Base-by-base conservation (phyloP, 2,329 filamentous ascomycete genomes). In the Leptodontidium sp. region DNA sequence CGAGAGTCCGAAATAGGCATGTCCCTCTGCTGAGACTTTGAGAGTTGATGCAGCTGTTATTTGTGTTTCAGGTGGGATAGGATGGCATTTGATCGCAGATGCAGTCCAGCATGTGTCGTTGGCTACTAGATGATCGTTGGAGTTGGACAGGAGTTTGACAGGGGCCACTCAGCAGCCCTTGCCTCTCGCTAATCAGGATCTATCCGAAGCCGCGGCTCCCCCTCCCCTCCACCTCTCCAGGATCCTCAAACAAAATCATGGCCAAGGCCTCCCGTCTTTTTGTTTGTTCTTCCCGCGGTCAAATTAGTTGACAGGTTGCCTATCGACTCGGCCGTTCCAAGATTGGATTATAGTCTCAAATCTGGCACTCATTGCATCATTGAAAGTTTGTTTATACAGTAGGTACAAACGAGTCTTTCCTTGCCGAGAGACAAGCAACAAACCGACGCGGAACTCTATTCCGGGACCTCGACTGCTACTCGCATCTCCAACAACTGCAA, bases 111-210 rank as follows among this genome's bases (percentile, higher is more conserved):
- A 45, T 57, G 26, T 69, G 68, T 69, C 68, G 68, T 69, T 67
- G 53, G 53, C 29, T 65, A 47, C 40, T 62, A 66, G 59, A 35
- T 57, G 49, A 59, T 61, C 57, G 61, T 67, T 55, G 61, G 49
- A 65, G 45, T 43, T 64, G 6, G 59, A 55, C 64, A 49, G 61
- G 47, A 21, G 50, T 26, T 4, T 15, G 58, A 57, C 68, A 63
- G 26, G 66, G 63, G 66, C 15, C 53, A 43, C 53, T 61, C 53
- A 43, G 50, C 58, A 29, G 57, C 68, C 68, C 66, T 64, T 61
- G 49, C 50, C 63, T 68, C 62, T 70, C 68, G 68, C 65, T 67
- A 63, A 67, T 67, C 65, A 70, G 32, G 32, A 45, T 64, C 61
- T 63, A 35, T 61, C 52, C 43, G 53, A 47, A n/a, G 24, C 47